These are phyloP conservation scores for Ilyonectria robusta DNA, from an alignment of 2,329 filamentous ascomycete genomes.

Conservation along the genomic window DNA sequence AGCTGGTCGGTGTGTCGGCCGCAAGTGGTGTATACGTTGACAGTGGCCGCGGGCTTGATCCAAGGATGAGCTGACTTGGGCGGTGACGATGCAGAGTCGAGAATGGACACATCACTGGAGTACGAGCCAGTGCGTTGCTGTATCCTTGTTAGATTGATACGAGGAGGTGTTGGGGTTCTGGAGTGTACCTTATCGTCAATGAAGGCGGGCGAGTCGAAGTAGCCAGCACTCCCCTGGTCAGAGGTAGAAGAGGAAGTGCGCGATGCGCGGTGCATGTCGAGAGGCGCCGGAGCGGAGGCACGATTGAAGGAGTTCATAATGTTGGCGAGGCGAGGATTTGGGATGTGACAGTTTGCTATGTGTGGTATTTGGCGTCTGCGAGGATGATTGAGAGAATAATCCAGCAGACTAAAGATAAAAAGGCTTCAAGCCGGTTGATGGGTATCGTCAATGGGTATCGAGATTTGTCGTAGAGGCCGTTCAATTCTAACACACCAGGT, in stretches of 20 bases:
- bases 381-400: constrained; percentile 4
- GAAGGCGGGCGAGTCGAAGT: constrained; percentile 42
- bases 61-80: constrained; percentile 52
- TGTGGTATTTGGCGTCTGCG: neutral
- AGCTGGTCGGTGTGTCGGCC: constrained; percentile 69
- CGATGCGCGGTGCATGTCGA: constrained; percentile 30
- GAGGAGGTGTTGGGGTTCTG: neutral
- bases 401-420: neutral
- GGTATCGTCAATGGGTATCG: constrained; percentile 31
- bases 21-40: constrained; percentile 69
- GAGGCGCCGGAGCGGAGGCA: constrained; percentile 29
- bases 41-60: constrained; percentile 56
- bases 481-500: constrained; percentile 1
- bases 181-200: constrained; percentile 44
- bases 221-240: constrained; percentile 36
- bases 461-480: constrained; percentile 13
- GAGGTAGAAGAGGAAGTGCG: constrained; percentile 42
- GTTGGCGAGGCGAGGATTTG: constrained; percentile 11
- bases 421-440: constrained; percentile 10
- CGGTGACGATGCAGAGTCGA: constrained; percentile 45
- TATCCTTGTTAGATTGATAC: constrained; percentile 38
- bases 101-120: constrained; percentile 47
- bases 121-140: constrained; percentile 49
- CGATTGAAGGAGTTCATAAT: constrained; percentile 24
- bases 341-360: constrained; percentile 8